phyloP scores from a whole-genome alignment of 2,329 filamentous ascomycete genomes.

The Apiospora hydei region DNA sequence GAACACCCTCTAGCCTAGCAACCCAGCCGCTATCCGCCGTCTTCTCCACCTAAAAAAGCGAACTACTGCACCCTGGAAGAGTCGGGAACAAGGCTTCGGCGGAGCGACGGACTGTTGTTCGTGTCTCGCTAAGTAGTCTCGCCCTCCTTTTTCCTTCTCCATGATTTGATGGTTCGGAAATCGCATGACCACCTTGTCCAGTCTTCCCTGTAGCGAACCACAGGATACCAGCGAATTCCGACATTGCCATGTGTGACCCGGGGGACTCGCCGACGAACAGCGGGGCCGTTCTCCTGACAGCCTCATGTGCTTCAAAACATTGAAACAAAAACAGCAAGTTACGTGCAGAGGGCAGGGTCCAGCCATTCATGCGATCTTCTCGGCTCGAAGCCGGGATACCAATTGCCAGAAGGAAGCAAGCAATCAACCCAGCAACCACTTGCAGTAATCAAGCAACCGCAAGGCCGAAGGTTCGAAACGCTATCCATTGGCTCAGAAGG shows the following conservation, averaged over 20 bases:
- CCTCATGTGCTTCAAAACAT: not conserved
- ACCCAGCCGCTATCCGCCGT: not conserved
- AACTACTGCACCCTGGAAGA: not conserved
- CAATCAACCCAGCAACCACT: not conserved
- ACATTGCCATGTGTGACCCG: not conserved
- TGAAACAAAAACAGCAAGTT: not conserved
- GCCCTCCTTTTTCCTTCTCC: conserved; percentile 6
- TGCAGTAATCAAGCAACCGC: not conserved
- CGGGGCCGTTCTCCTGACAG: not conserved
- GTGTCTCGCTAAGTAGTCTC: conserved; percentile 10
- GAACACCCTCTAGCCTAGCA: too few species aligned
- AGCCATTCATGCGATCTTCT: not conserved
- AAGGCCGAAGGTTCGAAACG: not conserved
- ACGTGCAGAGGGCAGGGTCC: not conserved
- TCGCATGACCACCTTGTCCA: not conserved
- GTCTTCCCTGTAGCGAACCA: not conserved
- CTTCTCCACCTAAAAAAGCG: not conserved
- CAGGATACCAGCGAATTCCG: not conserved
- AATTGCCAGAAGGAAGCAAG: not conserved
- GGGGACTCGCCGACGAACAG: not conserved
- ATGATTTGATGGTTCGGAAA: conserved; percentile 1
- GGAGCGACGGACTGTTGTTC: not conserved
- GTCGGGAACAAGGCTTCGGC: not conserved
- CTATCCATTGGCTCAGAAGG: not conserved
- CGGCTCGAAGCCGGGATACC: not conserved